Evolutionary conservation across 441 rosid species (phyloP), one percentile per base, ranked within the genome.

Genomic region (Heliophila coronopifolia): DNA sequence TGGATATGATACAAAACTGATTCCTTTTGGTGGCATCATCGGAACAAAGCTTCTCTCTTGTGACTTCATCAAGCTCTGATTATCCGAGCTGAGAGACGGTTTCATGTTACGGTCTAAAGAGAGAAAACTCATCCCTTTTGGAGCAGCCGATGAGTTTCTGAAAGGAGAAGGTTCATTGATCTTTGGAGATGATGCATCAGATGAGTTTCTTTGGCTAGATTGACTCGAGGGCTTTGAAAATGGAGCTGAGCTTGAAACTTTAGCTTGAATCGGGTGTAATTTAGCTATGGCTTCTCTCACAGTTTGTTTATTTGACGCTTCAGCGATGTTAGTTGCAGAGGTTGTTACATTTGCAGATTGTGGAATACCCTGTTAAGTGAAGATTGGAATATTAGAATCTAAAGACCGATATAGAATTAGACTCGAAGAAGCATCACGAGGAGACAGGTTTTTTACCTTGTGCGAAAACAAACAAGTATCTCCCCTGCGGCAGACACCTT

Each of bases 61-160:
- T 11, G 52, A 17, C 47, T n/a, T 73, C 61, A 62, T 70, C 73
- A 58, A 65, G 53, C 66, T 47, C 63, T 52, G 73, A 45, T 51
- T 55, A 37, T 27, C 68, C 32, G 32, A 13, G 25, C 28, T 30
- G 17, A 12, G 46, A 17, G 58, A 33, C 13, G 7, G 27, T 42
- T 56, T 56, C 13, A 11, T 14, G 2, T 20, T 19, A 24, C 11
- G 76, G 48, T 81, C 80, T 65, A 80, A 77, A 0, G 88, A 82
- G 23, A 91, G 86, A 68, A 91, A 86, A 79, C 86, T 86, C 61
- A 91, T 72, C 52, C 98, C 98, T 71, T 67, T 82, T 2, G 92
- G 80, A 44, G 75, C 44, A 40, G 57, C 40, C 15, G 59, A 50
- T 3, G 73, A 47, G 40, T 51, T 70, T 56, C 51, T 60, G 26